A percentile compares a stretch with the other conserved stretches of the same genome.
Conservation (phyloP, 2,329 filamentous ascomycete species). For the Nectriaceae sp. region DNA sequence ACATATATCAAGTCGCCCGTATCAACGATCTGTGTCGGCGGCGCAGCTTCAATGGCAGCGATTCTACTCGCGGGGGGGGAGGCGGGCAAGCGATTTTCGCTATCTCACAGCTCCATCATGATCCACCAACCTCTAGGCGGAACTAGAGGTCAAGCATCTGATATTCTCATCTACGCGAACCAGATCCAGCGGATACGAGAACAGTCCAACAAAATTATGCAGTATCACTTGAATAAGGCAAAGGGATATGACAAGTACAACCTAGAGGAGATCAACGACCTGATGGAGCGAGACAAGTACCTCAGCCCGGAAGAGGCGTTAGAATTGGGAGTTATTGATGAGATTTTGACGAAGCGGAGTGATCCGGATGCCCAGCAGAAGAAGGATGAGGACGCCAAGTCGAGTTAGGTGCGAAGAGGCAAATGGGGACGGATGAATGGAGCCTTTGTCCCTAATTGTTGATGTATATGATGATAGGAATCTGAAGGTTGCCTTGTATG, state of each 20-base stretch:
- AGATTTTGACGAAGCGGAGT: constrained; percentile 72
- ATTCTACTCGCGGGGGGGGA: constrained; percentile 85
- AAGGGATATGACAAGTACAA: constrained; percentile 75
- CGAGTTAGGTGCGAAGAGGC: not conserved
- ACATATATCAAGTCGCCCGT: constrained; percentile 92
- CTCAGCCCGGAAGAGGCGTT: constrained; percentile 86
- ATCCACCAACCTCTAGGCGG: constrained; percentile 90
- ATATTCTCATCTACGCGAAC: constrained; percentile 96
- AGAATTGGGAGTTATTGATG: constrained; percentile 88
- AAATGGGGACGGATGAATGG: not conserved
- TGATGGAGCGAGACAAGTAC: constrained; percentile 98
- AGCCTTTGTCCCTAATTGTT: no score
- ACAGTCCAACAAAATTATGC: constrained; percentile 89
- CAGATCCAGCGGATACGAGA: constrained; percentile 87
- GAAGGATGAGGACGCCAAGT: constrained; percentile 18
- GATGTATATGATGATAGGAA: no score
- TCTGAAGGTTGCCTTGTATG: no score
- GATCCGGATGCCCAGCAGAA: constrained; percentile 39
- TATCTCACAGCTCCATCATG: constrained; percentile 96
- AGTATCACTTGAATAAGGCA: constrained; percentile 77
- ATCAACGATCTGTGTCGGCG: constrained; percentile 91
- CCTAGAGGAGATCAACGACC: constrained; percentile 81
- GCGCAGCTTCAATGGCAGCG: constrained; percentile 93
- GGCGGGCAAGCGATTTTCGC: constrained; percentile 79
- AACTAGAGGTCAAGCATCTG: constrained; percentile 65